Evolutionary conservation across 805 yeast genomes (phyloP).

Genomic region (Kluyveromyces starmeri): DNA sequence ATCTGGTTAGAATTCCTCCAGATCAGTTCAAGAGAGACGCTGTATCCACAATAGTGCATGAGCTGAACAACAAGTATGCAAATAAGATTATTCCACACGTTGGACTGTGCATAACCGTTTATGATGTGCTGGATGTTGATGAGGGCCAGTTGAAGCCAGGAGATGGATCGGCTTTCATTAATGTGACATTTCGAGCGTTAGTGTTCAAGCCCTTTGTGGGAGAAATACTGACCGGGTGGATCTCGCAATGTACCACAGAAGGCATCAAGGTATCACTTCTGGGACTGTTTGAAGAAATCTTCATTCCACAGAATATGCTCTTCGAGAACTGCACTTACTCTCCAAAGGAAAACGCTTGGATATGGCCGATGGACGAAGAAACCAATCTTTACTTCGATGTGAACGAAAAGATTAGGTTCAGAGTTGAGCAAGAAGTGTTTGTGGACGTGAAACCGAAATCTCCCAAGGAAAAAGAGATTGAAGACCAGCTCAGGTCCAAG

Average conservation of each 20-base stretch:
- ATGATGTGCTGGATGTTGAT: constrained; percentile 73
- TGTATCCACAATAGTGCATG: constrained; percentile 64
- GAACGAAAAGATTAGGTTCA: constrained; percentile 83
- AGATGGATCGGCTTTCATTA: constrained; percentile 81
- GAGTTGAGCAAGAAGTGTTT: constrained; percentile 85
- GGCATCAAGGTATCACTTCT: constrained; percentile 63
- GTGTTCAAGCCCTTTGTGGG: constrained; percentile 94
- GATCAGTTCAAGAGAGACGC: constrained; percentile 68
- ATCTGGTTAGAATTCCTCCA: constrained; percentile 83
- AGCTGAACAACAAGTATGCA: constrained; percentile 74
- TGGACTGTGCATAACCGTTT: constrained; percentile 77
- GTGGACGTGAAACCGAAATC: constrained; percentile 74
- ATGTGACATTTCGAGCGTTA: constrained; percentile 62
- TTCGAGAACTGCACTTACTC: constrained; percentile 68
- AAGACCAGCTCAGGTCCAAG: constrained; percentile 23
- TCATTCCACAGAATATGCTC: constrained; percentile 72
- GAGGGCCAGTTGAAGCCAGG: constrained; percentile 92
- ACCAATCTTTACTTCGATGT: constrained; percentile 76
- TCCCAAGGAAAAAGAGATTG: constrained; percentile 43
- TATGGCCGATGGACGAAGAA: constrained; percentile 72
- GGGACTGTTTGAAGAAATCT: constrained; percentile 87
- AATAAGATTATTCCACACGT: constrained; percentile 76
- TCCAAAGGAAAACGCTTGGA: constrained; percentile 85
- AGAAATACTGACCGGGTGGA: constrained; percentile 88
- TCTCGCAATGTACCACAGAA: constrained; percentile 75